These are phyloP conservation scores for Gastrolobium villosum DNA, from an alignment of 306 rosid species.

Conservation along the genomic window DNA sequence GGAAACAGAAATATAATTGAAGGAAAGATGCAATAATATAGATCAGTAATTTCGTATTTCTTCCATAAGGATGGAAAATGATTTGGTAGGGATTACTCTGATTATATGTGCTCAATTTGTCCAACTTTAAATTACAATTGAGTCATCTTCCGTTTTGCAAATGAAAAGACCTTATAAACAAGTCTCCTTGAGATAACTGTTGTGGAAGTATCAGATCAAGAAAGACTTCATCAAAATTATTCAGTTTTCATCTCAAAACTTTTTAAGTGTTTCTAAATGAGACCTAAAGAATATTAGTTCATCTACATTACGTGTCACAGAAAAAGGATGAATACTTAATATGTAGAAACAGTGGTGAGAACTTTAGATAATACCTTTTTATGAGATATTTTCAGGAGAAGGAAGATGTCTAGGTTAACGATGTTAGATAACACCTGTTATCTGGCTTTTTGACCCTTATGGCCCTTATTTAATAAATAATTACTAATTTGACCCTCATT, in stretches of 20 bases:
- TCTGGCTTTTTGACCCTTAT: too few species aligned
- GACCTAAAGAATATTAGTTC: background rate
- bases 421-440: background rate
- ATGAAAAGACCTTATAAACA: background rate
- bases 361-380: too few species aligned
- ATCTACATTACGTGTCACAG: background rate
- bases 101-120: background rate
- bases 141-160: background rate
- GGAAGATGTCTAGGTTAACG: background rate
- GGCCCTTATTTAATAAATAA: too few species aligned
- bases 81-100: conserved; percentile 27
- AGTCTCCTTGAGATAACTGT: background rate
- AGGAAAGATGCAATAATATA: background rate
- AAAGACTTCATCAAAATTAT: background rate
- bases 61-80: conserved; percentile 11
- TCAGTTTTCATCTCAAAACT: background rate
- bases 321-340: background rate
- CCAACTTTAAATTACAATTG: background rate
- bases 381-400: too few species aligned
- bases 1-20: background rate
- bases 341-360: background rate
- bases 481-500: too few species aligned
- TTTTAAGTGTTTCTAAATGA: background rate
- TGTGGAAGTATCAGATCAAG: background rate
- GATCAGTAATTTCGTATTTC: conserved; percentile 5